Conservation (phyloP, 2,329 filamentous ascomycete genomes). For the Claviceps sp. region DNA sequence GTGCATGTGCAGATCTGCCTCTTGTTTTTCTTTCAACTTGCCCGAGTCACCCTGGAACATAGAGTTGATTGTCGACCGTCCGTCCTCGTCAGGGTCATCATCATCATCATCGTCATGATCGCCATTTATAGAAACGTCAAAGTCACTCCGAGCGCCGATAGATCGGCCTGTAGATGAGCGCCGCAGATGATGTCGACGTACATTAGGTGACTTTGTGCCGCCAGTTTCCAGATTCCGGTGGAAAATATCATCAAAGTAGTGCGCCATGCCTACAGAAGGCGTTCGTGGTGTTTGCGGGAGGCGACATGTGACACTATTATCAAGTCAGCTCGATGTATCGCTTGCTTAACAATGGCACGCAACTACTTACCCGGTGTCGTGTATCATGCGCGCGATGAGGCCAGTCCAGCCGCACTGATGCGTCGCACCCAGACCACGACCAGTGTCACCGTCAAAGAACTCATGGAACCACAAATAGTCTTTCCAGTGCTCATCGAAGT, state of each 20-base stretch:
- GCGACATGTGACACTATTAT: conserved; percentile 65
- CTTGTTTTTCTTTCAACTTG: conserved; percentile 31
- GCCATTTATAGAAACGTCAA: conserved; percentile 37
- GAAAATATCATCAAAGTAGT: conserved; percentile 93
- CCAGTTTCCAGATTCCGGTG: conserved; percentile 25
- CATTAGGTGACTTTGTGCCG: conserved; percentile 20
- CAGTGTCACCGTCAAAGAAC: conserved; percentile 89
- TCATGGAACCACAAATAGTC: conserved; percentile 83
- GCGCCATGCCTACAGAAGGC: conserved; percentile 66
- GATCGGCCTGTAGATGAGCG: conserved; percentile 73
- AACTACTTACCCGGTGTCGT: conserved; percentile 78
- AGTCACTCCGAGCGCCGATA: conserved; percentile 75
- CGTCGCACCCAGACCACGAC: conserved; percentile 77
- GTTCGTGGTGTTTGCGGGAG: conserved; percentile 88
- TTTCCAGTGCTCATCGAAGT: conserved; percentile 88
- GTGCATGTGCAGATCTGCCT: conserved; percentile 59
- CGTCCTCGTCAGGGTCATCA: conserved; percentile 10
- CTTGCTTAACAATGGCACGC: neutral
- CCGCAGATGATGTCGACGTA: conserved; percentile 42
- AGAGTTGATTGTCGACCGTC: conserved; percentile 18
- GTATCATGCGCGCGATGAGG: conserved; percentile 89
- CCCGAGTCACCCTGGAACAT: conserved; percentile 27
- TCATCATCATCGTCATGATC: conserved; percentile 30
- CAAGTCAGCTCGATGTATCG: neutral
- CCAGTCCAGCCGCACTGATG: conserved; percentile 98